Base-by-base conservation (phyloP, 2,329 filamentous ascomycete species). In the Aspergillus ustus region DNA sequence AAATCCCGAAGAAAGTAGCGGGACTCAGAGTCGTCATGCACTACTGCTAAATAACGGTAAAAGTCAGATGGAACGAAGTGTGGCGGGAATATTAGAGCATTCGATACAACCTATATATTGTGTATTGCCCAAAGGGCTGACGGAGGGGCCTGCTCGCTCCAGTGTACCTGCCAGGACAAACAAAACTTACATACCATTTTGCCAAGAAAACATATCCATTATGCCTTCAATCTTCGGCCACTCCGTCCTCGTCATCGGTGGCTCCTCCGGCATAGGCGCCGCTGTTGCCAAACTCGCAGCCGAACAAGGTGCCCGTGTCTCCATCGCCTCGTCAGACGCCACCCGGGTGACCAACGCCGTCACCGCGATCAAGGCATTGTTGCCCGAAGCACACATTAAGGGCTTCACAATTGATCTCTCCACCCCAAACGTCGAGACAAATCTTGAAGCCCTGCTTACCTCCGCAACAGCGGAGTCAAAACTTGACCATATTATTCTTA, bases 241-340 rank as follows among this genome's bases (percentile, higher is more conserved):
- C 4, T 34, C 77, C 43, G 72, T 85, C 59, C 76, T 86, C 46
- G 72, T 86, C 65, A 75, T 85, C 22, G 84, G 84, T 37, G 83
- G 82, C 45, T 81, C 81, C 37, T 77, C 78, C 55, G 84, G 84
- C 60, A 81, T 86, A 37, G 84, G 84, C 37, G 84, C 78, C 67
- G 74, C 70, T 60, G 78, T 83, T 11, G 83, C 83, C 57, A 81
- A 84, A 79, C 81, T 79, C 7, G 72, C 74, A 44, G 68, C 85
- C 52, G 83, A 84, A 64, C 72, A 80, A 64, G 81, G 80, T 63
- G 80, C 80, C 54, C 70, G 72, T 25, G 77, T 86, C 22, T 79
- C 77, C 22, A 78, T 85, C 67, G 78, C 82, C 11, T 82, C 80
- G 0, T 84, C 82, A 63, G 75, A 50, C 55, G 70, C 52, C 70